phyloP scores from a whole-genome alignment of 2,329 filamentous ascomycete species.

The Alternaria consortialis region DNA sequence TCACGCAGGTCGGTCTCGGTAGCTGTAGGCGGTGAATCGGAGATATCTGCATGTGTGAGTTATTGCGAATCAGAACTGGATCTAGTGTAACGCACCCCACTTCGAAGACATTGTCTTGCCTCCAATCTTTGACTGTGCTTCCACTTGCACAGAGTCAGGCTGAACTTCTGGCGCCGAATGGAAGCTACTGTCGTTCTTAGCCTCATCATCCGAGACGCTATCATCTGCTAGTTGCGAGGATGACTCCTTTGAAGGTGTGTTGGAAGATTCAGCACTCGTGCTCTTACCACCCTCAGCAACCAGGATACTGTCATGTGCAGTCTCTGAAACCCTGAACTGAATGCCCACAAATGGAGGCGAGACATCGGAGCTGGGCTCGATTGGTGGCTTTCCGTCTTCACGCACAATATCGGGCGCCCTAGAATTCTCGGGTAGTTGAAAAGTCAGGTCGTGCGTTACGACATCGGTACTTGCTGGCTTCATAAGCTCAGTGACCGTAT shows the following conservation, averaged over 20 bases:
- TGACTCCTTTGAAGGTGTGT: neutral
- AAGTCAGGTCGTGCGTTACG: neutral
- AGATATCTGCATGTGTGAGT: neutral
- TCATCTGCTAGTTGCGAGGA: conserved; percentile 9
- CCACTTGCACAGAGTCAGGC: conserved; percentile 15
- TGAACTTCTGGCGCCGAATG: conserved; percentile 34
- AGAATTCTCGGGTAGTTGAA: neutral
- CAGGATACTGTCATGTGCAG: neutral
- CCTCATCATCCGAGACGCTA: conserved; percentile 32
- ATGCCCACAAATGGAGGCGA: neutral
- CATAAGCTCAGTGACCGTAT: neutral
- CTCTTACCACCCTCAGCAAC: neutral
- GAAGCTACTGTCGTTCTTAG: conserved; percentile 36
- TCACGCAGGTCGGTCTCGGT: neutral
- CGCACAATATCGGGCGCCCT: neutral
- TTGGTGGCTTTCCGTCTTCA: neutral
- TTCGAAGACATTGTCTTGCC: conserved; percentile 7
- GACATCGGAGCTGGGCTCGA: neutral
- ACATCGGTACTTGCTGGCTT: neutral
- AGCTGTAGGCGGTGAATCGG: neutral
- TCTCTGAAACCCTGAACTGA: neutral
- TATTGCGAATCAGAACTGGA: neutral
- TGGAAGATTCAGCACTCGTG: neutral
- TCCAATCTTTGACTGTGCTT: neutral
- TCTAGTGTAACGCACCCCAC: conserved; percentile 4